Conservation (phyloP, 2,329 filamentous ascomycete genomes). For the Xylaria sp. region DNA sequence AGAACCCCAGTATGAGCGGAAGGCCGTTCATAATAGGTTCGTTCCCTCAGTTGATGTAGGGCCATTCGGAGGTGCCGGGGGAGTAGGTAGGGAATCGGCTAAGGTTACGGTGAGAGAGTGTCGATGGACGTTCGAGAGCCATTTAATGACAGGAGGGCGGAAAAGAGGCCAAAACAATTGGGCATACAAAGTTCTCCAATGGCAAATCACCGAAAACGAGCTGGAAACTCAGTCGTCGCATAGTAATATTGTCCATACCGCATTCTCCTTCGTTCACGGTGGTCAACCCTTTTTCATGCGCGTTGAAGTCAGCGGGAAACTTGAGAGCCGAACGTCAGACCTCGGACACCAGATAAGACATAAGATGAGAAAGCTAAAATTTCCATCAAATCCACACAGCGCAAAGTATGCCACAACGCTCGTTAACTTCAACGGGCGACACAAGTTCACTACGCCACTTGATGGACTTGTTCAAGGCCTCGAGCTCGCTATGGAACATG, state of each 20-base stretch:
- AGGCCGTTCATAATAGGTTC: conserved; percentile 30
- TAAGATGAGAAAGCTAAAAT: conserved; percentile 40
- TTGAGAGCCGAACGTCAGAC: conserved; percentile 42
- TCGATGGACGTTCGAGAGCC: conserved; percentile 46
- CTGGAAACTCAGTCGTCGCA: conserved; percentile 44
- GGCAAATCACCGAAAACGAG: conserved; percentile 49
- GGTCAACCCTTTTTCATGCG: conserved; percentile 48
- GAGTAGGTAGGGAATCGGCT: conserved; percentile 41
- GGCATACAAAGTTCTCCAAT: conserved; percentile 46
- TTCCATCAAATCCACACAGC: conserved; percentile 34
- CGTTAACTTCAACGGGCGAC: conserved; percentile 41
- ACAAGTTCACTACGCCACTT: conserved; percentile 39
- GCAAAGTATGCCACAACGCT: conserved; percentile 41
- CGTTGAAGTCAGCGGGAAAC: conserved; percentile 47
- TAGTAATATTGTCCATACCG: conserved; percentile 47
- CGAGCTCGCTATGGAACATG: conserved; percentile 42
- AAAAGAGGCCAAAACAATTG: conserved; percentile 34
- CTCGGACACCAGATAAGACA: conserved; percentile 39
- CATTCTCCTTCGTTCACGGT: conserved; percentile 49
- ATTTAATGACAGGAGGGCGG: conserved; percentile 34
- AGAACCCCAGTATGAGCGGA: conserved; percentile 33
- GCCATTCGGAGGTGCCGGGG: conserved; percentile 40
- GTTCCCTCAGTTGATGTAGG: conserved; percentile 40
- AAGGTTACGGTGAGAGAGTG: conserved; percentile 36
- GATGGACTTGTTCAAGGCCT: conserved; percentile 42